Evolutionary conservation across 441 rosid species (phyloP), one percentile per base, ranked within the genome.

Genomic region (Flueggea neowawraea): DNA sequence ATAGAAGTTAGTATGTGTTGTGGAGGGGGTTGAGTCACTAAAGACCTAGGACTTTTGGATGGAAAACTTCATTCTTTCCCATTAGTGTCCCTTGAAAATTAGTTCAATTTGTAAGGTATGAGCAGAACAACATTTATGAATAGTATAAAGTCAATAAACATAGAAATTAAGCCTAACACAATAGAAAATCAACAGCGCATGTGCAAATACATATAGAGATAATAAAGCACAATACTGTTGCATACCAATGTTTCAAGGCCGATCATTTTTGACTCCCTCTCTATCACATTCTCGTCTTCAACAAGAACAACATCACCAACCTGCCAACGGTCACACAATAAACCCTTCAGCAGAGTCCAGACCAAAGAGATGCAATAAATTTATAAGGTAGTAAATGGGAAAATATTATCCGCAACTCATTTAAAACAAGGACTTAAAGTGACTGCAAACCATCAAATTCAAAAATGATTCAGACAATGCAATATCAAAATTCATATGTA

Each of bases 251-350:
- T 87, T 47, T 90, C 96, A 68, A 90, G 95, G 71, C 91, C 80
- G 70, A 75, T 63, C 91, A 83, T 90, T 64, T 73, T 86, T 62
- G 84, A 67, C 31, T 81, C 88, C 73, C 60, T 78, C 50, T 84
- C 93, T 73, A 78, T 52, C 16, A 82, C 90, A 58, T 57, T 70
- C 62, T 87, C 97, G 67, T 85, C 77, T 75, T 82, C 69, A 31
- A 93, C 90, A 60, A 93, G 96, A 60, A 90, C 80, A 36, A 93
- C 95, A 77, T 88, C 97, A 71, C 95, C 98, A 36, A 93, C 90
- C 97, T 90, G 77, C 62, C 49, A 73, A 60, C 22, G 51, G 60
- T 54, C 54, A 43, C 49, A 48, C 16, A 36, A 66, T 32, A 16
- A 50, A 60, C 45, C 45, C 61, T 31, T 16, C 31, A 12, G 32